Percentiles rank a stretch among this genome's conserved stretches.
phyloP scores from a whole-genome alignment of 768 basidiomycete species.

The Mrakia blollopis region DNA sequence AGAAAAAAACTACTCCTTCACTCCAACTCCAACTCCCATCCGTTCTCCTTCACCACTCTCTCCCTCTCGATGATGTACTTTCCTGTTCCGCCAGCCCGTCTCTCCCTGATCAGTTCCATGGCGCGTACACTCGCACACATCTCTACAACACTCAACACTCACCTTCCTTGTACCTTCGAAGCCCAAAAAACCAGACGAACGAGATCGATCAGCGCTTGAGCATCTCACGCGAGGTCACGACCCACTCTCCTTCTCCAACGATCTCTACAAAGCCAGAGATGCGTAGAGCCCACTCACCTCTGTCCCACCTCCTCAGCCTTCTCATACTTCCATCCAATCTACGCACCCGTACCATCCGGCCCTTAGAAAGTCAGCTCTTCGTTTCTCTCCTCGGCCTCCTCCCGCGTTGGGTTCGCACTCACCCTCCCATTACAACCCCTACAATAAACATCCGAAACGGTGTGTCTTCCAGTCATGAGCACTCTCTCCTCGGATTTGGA shows the following conservation, averaged over 20 bases:
- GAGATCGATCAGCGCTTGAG: background rate
- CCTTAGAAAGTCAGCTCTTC: no score
- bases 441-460: slow-evolving; percentile 33
- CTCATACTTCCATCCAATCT: slow-evolving; percentile 44
- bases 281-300: slow-evolving; percentile 15
- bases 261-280: no score
- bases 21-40: slow-evolving; percentile 35
- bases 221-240: background rate
- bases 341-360: no score
- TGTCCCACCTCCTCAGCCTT: slow-evolving; percentile 42
- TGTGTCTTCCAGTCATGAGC: slow-evolving; percentile 44
- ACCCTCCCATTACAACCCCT: background rate
- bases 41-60: slow-evolving; percentile 44
- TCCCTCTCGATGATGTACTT: slow-evolving; percentile 43
- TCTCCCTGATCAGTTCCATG: no score
- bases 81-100: slow-evolving; percentile 25
- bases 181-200: background rate
- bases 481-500: slow-evolving; percentile 38
- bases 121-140: no score
- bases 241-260: no score
- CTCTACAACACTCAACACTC: no score
- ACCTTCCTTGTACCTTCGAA: slow-evolving; percentile 43
- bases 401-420: background rate
- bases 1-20: background rate
- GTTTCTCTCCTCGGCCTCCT: background rate